Evolutionary conservation across 768 basidiomycete species (phyloP).

Genomic region (Amanita jacksonii): DNA sequence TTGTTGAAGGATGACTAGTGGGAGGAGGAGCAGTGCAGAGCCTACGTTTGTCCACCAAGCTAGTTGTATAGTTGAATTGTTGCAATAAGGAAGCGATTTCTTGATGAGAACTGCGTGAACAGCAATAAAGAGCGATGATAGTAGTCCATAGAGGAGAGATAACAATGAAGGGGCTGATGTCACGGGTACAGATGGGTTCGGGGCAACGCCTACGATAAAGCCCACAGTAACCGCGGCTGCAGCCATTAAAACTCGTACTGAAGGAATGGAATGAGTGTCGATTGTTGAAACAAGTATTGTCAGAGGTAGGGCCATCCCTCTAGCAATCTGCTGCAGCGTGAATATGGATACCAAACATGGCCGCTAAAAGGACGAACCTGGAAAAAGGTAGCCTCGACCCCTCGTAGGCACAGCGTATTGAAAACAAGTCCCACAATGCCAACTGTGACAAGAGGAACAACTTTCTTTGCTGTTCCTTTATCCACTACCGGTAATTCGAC

Average conservation of each 20-base stretch:
- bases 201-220: slow-evolving; percentile 68
- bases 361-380: slow-evolving; percentile 37
- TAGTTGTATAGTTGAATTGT: slow-evolving; percentile 63
- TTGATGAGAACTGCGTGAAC: slow-evolving; percentile 72
- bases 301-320: slow-evolving; percentile 75
- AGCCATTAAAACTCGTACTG: slow-evolving; percentile 44
- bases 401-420: slow-evolving; percentile 70
- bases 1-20: slow-evolving; percentile 49
- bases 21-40: slow-evolving; percentile 54
- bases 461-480: slow-evolving; percentile 41
- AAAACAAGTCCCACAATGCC: slow-evolving; percentile 72
- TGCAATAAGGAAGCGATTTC: slow-evolving; percentile 52
- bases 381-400: slow-evolving; percentile 76
- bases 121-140: slow-evolving; percentile 69
- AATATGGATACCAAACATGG: neutral
- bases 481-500: slow-evolving; percentile 53
- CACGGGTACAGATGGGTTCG: slow-evolving; percentile 35
- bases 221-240: slow-evolving; percentile 61
- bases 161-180: slow-evolving; percentile 39
- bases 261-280: slow-evolving; percentile 44
- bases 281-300: slow-evolving; percentile 68
- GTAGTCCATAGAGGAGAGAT: slow-evolving; percentile 58
- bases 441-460: slow-evolving; percentile 53
- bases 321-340: slow-evolving; percentile 51
- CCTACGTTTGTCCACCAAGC: slow-evolving; percentile 76